These are phyloP conservation scores for Solanum dulcamara DNA, from an alignment of 257 asterid species.

Conservation along the genomic window DNA sequence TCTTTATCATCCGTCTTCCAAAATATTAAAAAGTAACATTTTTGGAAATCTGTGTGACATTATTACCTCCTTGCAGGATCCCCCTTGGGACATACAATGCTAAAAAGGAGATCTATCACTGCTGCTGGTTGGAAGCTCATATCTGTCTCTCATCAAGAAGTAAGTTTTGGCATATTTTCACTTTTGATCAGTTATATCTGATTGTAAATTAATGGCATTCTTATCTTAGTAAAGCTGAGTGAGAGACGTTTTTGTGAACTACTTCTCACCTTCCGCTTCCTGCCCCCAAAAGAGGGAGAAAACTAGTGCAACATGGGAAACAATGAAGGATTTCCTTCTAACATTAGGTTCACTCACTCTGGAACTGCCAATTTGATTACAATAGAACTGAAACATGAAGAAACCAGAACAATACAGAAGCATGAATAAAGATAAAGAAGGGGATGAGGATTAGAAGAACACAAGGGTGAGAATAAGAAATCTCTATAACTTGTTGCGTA, in stretches of 20 bases:
- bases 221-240: neutral
- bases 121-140: constrained; percentile 88
- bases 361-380: neutral
- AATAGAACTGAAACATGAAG: neutral
- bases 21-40: neutral
- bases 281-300: neutral
- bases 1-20: neutral
- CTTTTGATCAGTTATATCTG: neutral
- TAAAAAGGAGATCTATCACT: constrained; percentile 67
- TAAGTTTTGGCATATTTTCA: constrained; percentile 21
- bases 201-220: neutral
- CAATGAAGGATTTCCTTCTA: neutral
- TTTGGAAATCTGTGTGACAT: neutral
- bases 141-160: constrained; percentile 64
- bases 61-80: constrained; percentile 35
- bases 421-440: neutral
- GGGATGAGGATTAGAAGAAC: neutral
- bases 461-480: neutral
- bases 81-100: constrained; percentile 79
- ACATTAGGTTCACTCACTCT: neutral
- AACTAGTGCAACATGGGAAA: neutral
- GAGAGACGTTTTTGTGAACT: neutral
- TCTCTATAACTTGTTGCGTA: neutral
- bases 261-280: neutral
- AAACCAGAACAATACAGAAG: neutral